Base-by-base conservation (phyloP, 108 stramenopile species). In the Licmophora abbreviata region DNA sequence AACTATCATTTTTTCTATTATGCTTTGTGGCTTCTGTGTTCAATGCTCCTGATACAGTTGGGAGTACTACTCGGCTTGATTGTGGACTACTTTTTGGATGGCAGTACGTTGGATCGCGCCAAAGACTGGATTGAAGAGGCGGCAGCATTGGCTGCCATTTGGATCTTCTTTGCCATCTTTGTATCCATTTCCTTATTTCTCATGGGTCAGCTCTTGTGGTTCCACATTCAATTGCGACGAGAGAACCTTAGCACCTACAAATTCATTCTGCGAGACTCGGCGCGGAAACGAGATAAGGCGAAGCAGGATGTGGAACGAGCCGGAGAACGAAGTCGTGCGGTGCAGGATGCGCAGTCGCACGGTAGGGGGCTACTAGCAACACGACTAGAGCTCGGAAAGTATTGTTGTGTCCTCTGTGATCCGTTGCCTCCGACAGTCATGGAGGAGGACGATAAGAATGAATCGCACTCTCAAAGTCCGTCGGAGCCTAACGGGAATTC, bases 231-330 rank as follows among this genome's bases (percentile, higher is more conserved):
- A 29, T 58, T 95, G 32, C 65, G 71, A 41, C 51, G 54, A 21
- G 58, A 84, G 56, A 69, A 67, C 4, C 54, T 91, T n/a, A 81
- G 88, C n/a, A 95, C 94, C 3, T 95, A 93, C 51, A 65, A 85
- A 58, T 95, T 69, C 54, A 92, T 95, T 56, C 58, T 88, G 5
- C 47, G 55, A 47, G 83, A 85, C 49, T 66, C 62, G 21, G 66
- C 72, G 31, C 18, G 42, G 24, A 69, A 80, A 57, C 60, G 83
- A 26, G 80, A 79, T n/a, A n/a, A n/a, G n/a, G n/a, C 59, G 9
- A 55, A 54, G 33, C 26, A 53, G 21, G 71, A 68, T 36, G 59
- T 68, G 47, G 74, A 77, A 45, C 50, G 65, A 10, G 56, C 48
- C 35, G 37, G 48, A 24, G 59, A 51, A 35, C 66, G 80, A 48